phyloP scores from a whole-genome alignment of 805 yeast species.

The Cyberlindnera bimundalis region DNA sequence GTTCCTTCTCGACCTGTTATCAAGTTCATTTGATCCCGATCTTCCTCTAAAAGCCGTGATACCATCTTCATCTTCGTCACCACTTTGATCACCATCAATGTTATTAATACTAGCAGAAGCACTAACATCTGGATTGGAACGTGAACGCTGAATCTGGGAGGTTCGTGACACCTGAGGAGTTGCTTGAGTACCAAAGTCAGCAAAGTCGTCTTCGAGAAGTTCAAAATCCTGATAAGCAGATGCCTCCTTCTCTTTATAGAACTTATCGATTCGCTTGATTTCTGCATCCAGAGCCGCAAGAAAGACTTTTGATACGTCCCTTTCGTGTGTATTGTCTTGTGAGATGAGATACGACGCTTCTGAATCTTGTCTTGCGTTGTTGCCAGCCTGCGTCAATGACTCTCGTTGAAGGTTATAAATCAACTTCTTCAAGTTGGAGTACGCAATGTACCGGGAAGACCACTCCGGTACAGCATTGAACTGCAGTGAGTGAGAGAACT shows the following conservation, averaged over 20 bases:
- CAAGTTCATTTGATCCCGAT: constrained; percentile 22
- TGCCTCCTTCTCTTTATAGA: constrained; percentile 67
- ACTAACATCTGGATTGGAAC: constrained; percentile 17
- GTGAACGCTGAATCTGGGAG: constrained; percentile 10
- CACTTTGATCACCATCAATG: constrained; percentile 30
- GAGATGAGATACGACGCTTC: constrained; percentile 30
- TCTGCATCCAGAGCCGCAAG: constrained; percentile 73
- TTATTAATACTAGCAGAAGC: constrained; percentile 17
- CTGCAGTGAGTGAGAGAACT: constrained; percentile 91
- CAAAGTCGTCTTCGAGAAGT: constrained; percentile 57
- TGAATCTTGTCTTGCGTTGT: constrained; percentile 11
- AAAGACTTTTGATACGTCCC: constrained; percentile 59
- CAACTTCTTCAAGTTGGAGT: constrained; percentile 80
- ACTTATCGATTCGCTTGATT: constrained; percentile 67
- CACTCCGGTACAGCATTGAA: constrained; percentile 98
- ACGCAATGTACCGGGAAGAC: constrained; percentile 89
- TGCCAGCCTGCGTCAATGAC: constrained; percentile 22
- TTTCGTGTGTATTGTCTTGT: constrained; percentile 31
- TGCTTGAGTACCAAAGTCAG: constrained; percentile 46
- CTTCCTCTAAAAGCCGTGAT: constrained; percentile 22
- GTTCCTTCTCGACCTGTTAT: constrained; percentile 19
- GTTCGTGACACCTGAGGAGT: constrained; percentile 4
- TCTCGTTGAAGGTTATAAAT: constrained; percentile 82
- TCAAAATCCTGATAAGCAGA: constrained; percentile 50
- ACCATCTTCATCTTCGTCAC: constrained; percentile 23